Conservation (phyloP, 169 alveolate genomes). For the Babesia bigemina region DNA sequence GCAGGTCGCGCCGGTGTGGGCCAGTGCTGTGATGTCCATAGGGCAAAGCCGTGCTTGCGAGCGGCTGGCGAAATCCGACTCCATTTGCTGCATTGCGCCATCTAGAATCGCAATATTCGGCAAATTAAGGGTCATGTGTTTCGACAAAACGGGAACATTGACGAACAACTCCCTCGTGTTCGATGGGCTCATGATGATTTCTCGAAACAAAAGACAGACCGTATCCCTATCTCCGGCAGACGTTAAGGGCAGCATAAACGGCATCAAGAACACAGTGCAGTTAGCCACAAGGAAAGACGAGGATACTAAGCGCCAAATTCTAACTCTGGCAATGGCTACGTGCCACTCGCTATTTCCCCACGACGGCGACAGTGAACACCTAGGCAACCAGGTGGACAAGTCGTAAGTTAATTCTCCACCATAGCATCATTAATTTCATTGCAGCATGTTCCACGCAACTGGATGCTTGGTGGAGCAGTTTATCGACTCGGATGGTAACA, state of each 20-base stretch:
- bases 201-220: background rate
- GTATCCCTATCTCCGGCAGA: slow-evolving; percentile 26
- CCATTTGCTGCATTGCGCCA: slow-evolving; percentile 92
- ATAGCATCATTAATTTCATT: background rate
- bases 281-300: slow-evolving; percentile 7
- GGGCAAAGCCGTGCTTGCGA: slow-evolving; percentile 91
- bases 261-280: background rate
- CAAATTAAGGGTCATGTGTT: slow-evolving; percentile 90
- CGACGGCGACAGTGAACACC: slow-evolving; percentile 35
- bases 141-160: slow-evolving; percentile 97
- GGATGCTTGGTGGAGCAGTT: slow-evolving; percentile 65
- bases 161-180: slow-evolving; percentile 92
- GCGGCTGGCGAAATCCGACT: slow-evolving; percentile 84
- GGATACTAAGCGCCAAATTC: slow-evolving; percentile 29
- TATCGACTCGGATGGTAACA: slow-evolving; percentile 61
- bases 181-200: slow-evolving; percentile 62
- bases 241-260: slow-evolving; percentile 8
- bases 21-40: slow-evolving; percentile 91
- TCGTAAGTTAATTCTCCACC: slow-evolving; percentile 39
- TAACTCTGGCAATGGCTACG: slow-evolving; percentile 64
- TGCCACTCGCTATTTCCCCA: slow-evolving; percentile 68
- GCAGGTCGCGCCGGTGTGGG: slow-evolving; percentile 92
- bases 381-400: slow-evolving; percentile 70
- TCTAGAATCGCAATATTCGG: slow-evolving; percentile 96
- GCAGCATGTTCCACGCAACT: slow-evolving; percentile 69